Percentiles rank a stretch among this genome's conserved stretches.
These are phyloP conservation scores for Rhizopogon vesiculosus DNA, from an alignment of 768 basidiomycete species.

Conservation along the genomic window DNA sequence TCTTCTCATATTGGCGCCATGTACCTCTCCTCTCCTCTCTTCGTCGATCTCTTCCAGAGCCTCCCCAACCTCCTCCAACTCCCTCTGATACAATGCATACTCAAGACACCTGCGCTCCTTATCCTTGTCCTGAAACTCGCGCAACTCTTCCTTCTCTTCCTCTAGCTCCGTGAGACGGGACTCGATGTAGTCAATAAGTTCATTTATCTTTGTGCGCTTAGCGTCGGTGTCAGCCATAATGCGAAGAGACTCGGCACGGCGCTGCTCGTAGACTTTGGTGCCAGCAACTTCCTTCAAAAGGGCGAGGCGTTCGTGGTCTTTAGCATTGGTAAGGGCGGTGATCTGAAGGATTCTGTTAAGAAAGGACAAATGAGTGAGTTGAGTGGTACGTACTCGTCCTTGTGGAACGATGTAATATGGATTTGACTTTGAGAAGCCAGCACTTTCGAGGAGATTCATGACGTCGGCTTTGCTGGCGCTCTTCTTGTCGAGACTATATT, in stretches of 20 bases:
- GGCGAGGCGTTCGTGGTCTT: constrained; percentile 89
- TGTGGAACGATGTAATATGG: constrained; percentile 99
- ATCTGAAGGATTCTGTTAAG: constrained; percentile 49
- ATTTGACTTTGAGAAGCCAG: constrained; percentile 97
- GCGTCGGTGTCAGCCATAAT: constrained; percentile 97
- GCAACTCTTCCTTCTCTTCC: constrained; percentile 96
- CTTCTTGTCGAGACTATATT: constrained; percentile 96
- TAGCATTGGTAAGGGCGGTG: constrained; percentile 93
- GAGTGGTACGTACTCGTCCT: constrained; percentile 65
- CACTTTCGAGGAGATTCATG: constrained; percentile 94
- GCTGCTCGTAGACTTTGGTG: constrained; percentile 96
- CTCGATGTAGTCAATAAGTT: constrained; percentile 88
- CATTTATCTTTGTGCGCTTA: constrained; percentile 87
- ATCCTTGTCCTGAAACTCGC: constrained; percentile 95
- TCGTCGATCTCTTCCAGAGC: constrained; percentile 83
- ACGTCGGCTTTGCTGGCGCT: constrained; percentile 95
- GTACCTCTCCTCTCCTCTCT: constrained; percentile 77
- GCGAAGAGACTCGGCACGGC: constrained; percentile 85
- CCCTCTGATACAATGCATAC: constrained; percentile 89
- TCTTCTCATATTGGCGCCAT: constrained; percentile 76
- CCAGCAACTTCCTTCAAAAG: constrained; percentile 98
- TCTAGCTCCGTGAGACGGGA: constrained; percentile 87
- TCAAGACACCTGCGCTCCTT: constrained; percentile 92
- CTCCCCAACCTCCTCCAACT: constrained; percentile 83
- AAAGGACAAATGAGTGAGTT: neutral